Base-by-base conservation (phyloP, 345 rosid genomes). In the Garcia nutans region DNA sequence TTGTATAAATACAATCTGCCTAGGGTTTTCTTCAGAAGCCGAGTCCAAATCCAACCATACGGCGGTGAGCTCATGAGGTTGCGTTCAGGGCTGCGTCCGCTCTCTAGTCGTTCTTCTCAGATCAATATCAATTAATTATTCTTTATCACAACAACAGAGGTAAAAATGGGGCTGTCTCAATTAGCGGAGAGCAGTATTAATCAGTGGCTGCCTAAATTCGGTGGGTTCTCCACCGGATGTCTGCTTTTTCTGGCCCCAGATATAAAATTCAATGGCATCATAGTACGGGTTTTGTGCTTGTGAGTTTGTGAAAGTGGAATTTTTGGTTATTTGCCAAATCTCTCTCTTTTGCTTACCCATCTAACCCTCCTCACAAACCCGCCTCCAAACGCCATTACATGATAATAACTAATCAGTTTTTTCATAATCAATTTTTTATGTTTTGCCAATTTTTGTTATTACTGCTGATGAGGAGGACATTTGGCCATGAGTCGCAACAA, bases 381-480 rank as follows among this genome's bases (percentile, higher is more conserved):
- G 79, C 75, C 79, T 77, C 79, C 79, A 77, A 61, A 61, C 63
- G 79, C 75, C 79, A 70, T 77, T 23, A 63, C 79, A 77, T 16
- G 6, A 37, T 37, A 37, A 5, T 37, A 37, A 37, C 41, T 5
- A 8, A 15, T 2, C 22, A 12, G 0, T 42, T 45, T 9, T 9
- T 7, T 45, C 0, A 44, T 13, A 8, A 0, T 9, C 5, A 55
- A 31, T 31, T 31, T 31, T 6, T 31, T 6, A 15, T 62, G 17
- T 0, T 37, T 37, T 5, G 0, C 41, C 41, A 37, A 3, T 37
- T 37, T 4, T 37, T 33, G 37, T 37, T 37, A 37, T 37, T n/a
- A 8, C 0, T 13, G 55, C 71, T 65, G 66, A 66, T 70, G 82
- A 79, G 20, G 75, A 79, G 45, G 56, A 70, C 1, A 10, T 79